Percentiles rank a stretch among this genome's conserved stretches.
Evolutionary conservation across 352 stramenopile species (phyloP).

Genomic region (Phytophthora lateralis): DNA sequence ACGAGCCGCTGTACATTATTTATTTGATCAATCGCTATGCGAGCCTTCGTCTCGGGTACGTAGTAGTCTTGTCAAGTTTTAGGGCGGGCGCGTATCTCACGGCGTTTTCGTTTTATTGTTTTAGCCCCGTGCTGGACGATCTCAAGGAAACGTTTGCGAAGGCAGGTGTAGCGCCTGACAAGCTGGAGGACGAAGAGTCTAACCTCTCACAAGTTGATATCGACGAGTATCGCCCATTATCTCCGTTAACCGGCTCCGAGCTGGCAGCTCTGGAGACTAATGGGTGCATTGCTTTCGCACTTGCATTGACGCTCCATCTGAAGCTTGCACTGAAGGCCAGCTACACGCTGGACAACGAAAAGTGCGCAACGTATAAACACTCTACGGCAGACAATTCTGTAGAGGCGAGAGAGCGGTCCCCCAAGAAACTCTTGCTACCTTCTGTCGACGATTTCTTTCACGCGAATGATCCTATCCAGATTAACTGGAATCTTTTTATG

Average conservation of each 20-base stretch:
- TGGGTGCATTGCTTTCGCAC: conserved; percentile 50
- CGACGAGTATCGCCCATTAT: conserved; percentile 30
- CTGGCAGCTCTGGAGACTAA: conserved; percentile 22
- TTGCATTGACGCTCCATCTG: conserved; percentile 69
- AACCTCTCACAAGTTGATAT: conserved; percentile 54
- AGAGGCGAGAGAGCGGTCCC: conserved; percentile 38
- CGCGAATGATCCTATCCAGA: conserved; percentile 35
- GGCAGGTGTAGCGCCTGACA: conserved; percentile 38
- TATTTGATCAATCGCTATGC: conserved; percentile 86
- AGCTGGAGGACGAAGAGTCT: conserved; percentile 54
- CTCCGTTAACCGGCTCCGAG: conserved; percentile 8
- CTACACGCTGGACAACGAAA: conserved; percentile 77
- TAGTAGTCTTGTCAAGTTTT: neutral
- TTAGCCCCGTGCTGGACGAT: conserved; percentile 60
- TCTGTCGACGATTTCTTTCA: conserved; percentile 47
- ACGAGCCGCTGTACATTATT: conserved; percentile 88
- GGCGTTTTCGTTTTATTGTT: neutral
- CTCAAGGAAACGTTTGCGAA: conserved; percentile 56
- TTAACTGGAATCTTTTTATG: conserved; percentile 72
- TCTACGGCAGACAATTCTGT: conserved; percentile 24
- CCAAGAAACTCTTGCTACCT: conserved; percentile 31
- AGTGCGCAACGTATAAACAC: conserved; percentile 84
- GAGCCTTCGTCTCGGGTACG: conserved; percentile 82
- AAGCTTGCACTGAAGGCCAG: conserved; percentile 79
- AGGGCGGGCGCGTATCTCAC: conserved; percentile 7